Conservation (phyloP, 225 moss, liverwort and hornwort species). For the Bryum argenteum region DNA sequence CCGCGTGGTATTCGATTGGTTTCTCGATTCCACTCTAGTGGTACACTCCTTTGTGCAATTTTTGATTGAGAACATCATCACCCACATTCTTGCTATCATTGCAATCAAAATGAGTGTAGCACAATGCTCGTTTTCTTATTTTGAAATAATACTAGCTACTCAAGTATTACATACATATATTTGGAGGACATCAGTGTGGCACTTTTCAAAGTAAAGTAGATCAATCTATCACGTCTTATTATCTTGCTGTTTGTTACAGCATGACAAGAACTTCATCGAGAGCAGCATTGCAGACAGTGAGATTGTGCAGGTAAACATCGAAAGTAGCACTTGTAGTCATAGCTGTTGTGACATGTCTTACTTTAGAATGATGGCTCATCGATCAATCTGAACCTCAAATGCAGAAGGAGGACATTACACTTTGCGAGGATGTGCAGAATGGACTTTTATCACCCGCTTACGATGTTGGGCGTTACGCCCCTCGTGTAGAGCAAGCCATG, state of each 20-base stretch:
- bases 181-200: not conserved
- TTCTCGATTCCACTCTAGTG: slow-evolving; percentile 63
- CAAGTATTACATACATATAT: not conserved
- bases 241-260: slow-evolving; percentile 31
- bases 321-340: not conserved
- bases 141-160: not conserved
- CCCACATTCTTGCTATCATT: slow-evolving; percentile 5
- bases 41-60: slow-evolving; percentile 32
- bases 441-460: slow-evolving; percentile 85
- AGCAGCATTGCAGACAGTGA: slow-evolving; percentile 61
- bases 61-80: not conserved
- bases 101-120: not conserved
- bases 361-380: slow-evolving; percentile 23
- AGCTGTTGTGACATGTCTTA: not conserved
- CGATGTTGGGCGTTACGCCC: slow-evolving; percentile 87
- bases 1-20: slow-evolving; percentile 83
- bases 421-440: slow-evolving; percentile 88
- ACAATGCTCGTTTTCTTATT: not conserved
- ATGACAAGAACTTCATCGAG: slow-evolving; percentile 67
- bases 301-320: slow-evolving; percentile 62
- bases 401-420: slow-evolving; percentile 76
- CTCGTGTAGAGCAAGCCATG: slow-evolving; percentile 91
- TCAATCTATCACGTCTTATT: slow-evolving; percentile 12
- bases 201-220: not conserved
- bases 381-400: slow-evolving; percentile 17